Base-by-base conservation (phyloP, 1,284 basidiomycete species). In the Phlebopus sp. region DNA sequence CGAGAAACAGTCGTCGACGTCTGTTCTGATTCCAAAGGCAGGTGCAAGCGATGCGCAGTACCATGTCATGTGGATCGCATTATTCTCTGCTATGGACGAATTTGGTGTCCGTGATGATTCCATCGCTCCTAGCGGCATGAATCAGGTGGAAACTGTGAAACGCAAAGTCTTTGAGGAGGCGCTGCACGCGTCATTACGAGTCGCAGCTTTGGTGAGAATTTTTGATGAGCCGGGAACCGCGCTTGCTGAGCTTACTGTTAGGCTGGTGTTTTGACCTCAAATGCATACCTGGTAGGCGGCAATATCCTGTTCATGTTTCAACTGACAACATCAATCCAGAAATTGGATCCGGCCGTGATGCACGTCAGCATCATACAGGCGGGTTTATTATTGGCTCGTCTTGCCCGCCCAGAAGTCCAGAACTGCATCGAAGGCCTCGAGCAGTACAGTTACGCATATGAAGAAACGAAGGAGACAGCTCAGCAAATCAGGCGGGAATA, bases 41-140 rank as follows among this genome's bases (percentile, higher is more conserved):
- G 89, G 90, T 58, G 84, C 87, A 15, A 90, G 86, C 58, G 93
- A 97, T 64, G 86, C 91, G 39, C 89, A 86, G 34, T 94, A 90
- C 63, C 92, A 97, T 68, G 81, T 90, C 56, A 84, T 94, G 79
- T 96, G 92, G 86, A 83, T 90, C 52, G 80, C 82, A 44, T 66
- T 90, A 5, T 89, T 86, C 69, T 82, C 77, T 56, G 88, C 88
- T 5, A 63, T 95, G 50, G 86, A 91, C 55, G 91, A 95, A 57
- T 91, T 81, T 63, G 91, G 91, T 23, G 76, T 95, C 52, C 79
- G 80, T 50, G 90, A 92, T 56, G 69, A 81, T 42, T 53, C 65
- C 36, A 42, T 64, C 13, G 55, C 64, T 5, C 64, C 65, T 6
- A 67, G 66, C 25, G 52, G 50, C 32, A 68, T 65, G 49, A 62